Evolutionary conservation across 176 grass and related monocot species (phyloP).

Genomic region (Cenchrus purpureus): DNA sequence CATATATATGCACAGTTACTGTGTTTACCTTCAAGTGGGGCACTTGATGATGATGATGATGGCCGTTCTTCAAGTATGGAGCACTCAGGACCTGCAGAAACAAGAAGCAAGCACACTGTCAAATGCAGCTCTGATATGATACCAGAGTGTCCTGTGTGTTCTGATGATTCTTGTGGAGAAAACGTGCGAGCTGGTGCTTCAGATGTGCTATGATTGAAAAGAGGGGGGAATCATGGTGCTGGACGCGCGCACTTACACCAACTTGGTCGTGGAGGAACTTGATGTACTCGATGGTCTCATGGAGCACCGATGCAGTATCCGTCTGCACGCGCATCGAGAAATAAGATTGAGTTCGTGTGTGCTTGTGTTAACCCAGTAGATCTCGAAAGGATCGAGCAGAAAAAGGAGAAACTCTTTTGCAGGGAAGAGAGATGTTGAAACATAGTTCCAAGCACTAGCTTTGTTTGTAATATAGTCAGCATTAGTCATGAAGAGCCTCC

Average conservation of each 20-base stretch:
- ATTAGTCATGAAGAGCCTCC: conserved; percentile 60
- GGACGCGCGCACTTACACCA: conserved; percentile 61
- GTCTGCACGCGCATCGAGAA: conserved; percentile 73
- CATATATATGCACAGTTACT: conserved; percentile 9
- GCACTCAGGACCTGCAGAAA: conserved; percentile 71
- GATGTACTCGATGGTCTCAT: conserved; percentile 99
- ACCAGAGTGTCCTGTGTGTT: conserved; percentile 2
- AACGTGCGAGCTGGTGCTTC: conserved; percentile 42
- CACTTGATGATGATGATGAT: conserved; percentile 56
- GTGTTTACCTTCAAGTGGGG: conserved; percentile 69
- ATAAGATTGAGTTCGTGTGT: conserved; percentile 42
- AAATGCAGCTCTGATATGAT: conserved; percentile 2
- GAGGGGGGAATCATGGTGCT: conserved; percentile 47
- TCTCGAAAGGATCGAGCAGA: conserved; percentile 40
- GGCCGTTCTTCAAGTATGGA: conserved; percentile 83
- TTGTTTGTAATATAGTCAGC: conserved; percentile 40
- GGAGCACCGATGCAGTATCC: conserved; percentile 98
- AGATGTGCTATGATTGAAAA: conserved; percentile 51
- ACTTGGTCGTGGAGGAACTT: conserved; percentile 99
- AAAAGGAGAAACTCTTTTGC: conserved; percentile 65
- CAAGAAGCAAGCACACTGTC: conserved; percentile 37
- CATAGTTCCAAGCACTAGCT: conserved; percentile 46
- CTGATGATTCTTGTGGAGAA: conserved; percentile 53
- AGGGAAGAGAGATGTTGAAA: conserved; percentile 50
- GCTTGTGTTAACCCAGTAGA: background rate